Evolutionary conservation across 2,329 filamentous ascomycete species (phyloP), one percentile per base, ranked within the genome.

Genomic region (Madurella fahalii): DNA sequence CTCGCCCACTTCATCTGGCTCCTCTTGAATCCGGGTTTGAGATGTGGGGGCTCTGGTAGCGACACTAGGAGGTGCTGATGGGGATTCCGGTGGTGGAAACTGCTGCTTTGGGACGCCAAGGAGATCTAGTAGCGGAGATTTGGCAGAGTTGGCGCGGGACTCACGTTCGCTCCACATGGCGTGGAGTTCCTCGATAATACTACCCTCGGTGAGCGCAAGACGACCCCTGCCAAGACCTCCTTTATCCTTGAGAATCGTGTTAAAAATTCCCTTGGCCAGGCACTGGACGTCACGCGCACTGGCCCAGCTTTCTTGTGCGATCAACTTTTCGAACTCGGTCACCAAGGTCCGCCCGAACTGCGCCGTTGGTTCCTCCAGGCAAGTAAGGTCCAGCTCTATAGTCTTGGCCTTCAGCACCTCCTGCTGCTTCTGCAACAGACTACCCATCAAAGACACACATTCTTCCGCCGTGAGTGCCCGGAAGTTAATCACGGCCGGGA

Each of bases 211-310:
- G 5, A 66, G 58, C 0, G 52, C 40, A 16, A 65, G 30, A 1
- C 20, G 16, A 1, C 61, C 59, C 5, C 47, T 50, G 2, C 43
- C 40, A n/a, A 63, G 42, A 1, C 47, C 63, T 0, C 47, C 63
- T 48, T 67, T 68, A 42, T 67, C 62, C n/a, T 56, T 63, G 65
- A 71, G 67, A n/a, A 69, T 58, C 16, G 56, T 63, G 15, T 68
- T 65, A 58, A 83, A 82, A 1, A 86, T 76, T 1, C 49, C 61
- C 53, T 78, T 81, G 0, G 71, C 74, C 0, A 88, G 42, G 0
- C 76, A 78, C 12, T 80, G 69, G 1, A 89, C 76, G 45, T 89
- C 85, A 4, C 85, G 75, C 0, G 78, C 84, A 57, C 81, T 88
- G 0, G 78, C 85, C 82, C 85, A 88, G 7, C 74, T 74, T 0